Percentiles rank a stretch among this genome's conserved stretches.
phyloP scores from a whole-genome alignment of 2,329 filamentous ascomycete genomes.

The Clarireedia sp. region DNA sequence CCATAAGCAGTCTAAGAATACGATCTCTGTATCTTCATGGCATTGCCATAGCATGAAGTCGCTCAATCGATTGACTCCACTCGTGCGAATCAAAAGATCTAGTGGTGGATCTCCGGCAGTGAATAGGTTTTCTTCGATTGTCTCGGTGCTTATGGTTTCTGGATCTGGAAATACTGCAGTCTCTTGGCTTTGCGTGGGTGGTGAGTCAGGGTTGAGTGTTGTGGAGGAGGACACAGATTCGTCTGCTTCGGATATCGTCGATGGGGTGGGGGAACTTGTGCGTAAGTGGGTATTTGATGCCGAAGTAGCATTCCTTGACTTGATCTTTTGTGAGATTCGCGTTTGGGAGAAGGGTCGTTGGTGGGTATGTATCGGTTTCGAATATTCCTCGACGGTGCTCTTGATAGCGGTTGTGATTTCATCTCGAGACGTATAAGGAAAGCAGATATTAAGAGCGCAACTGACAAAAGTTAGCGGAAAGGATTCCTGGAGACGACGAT shows the following conservation, averaged over 20 bases:
- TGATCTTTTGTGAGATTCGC: conserved; percentile 79
- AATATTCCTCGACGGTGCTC: conserved; percentile 80
- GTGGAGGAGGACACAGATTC: conserved; percentile 54
- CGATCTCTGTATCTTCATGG: conserved; percentile 84
- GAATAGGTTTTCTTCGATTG: conserved; percentile 78
- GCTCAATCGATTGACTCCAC: conserved; percentile 83
- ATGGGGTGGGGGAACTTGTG: conserved; percentile 41
- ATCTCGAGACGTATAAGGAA: conserved; percentile 91
- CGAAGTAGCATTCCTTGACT: conserved; percentile 50
- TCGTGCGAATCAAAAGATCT: conserved; percentile 86
- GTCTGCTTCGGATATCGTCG: conserved; percentile 33
- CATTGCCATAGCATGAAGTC: conserved; percentile 99
- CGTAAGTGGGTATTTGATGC: conserved; percentile 16
- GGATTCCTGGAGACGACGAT: neutral
- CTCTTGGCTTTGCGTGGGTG: conserved; percentile 22
- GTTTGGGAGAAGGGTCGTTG: conserved; percentile 77
- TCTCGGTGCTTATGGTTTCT: conserved; percentile 78
- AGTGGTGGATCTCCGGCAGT: conserved; percentile 79
- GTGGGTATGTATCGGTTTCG: conserved; percentile 57
- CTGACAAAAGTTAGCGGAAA: conserved; percentile 26
- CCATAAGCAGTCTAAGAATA: conserved; percentile 89
- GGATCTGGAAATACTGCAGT: conserved; percentile 56
- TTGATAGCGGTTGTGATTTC: conserved; percentile 90
- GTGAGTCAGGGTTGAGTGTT: conserved; percentile 35
- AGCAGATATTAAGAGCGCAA: conserved; percentile 84